Percentiles rank a stretch among this genome's conserved stretches.
These are phyloP conservation scores for Geranium incanum DNA, from an alignment of 441 rosid species.

Conservation along the genomic window DNA sequence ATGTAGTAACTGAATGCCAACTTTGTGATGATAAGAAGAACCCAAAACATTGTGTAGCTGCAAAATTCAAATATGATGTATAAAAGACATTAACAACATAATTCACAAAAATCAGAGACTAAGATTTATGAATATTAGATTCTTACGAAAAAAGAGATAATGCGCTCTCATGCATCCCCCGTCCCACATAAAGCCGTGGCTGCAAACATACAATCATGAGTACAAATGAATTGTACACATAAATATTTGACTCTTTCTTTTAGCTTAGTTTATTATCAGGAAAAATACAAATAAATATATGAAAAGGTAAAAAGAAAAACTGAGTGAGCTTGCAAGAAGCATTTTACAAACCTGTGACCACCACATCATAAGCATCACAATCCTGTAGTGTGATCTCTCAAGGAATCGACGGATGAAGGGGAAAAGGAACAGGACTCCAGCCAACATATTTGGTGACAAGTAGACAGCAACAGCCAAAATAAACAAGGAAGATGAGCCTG, in stretches of 20 bases:
- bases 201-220: conserved; percentile 29
- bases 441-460: conserved; percentile 89
- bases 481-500: conserved; percentile 73
- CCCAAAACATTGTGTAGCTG: conserved; percentile 97
- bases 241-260: background rate
- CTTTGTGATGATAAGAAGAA: conserved; percentile 73
- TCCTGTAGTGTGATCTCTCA: conserved; percentile 78
- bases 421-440: conserved; percentile 74
- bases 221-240: background rate
- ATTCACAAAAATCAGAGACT: no score
- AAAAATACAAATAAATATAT: background rate
- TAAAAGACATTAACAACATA: background rate
- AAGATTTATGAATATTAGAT: background rate
- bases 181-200: conserved; percentile 98
- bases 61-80: conserved; percentile 22
- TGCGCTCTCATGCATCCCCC: conserved; percentile 99
- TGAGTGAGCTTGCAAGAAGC: background rate
- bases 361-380: conserved; percentile 99
- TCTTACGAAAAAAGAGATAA: conserved; percentile 86
- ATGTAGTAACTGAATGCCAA: conserved; percentile 93
- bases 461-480: conserved; percentile 77
- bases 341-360: conserved; percentile 85
- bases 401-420: conserved; percentile 90
- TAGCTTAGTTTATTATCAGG: background rate
- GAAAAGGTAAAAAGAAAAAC: background rate